A percentile compares a stretch with the other conserved stretches of the same genome.
Conservation (phyloP, 75 land plant species). For the Adiantum capillusveneris region DNA sequence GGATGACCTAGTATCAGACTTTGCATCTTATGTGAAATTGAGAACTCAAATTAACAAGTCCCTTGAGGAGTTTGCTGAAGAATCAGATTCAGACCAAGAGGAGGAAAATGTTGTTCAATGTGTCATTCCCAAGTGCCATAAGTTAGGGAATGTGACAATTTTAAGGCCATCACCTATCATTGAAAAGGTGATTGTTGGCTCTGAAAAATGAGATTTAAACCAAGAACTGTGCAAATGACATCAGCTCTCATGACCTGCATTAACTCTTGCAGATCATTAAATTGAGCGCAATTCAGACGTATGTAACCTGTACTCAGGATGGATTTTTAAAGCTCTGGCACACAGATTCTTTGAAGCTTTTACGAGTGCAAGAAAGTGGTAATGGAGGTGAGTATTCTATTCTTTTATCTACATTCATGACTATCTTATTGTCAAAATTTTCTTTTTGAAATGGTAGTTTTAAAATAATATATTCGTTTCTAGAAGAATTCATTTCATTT, state of each 20-base stretch:
- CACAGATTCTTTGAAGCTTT: constrained; percentile 26
- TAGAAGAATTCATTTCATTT: too few relatives aligned
- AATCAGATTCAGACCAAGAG: constrained; percentile 27
- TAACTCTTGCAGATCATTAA: constrained; percentile 19
- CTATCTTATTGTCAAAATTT: too few relatives aligned
- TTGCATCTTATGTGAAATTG: constrained; percentile 25
- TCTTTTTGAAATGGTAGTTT: too few relatives aligned
- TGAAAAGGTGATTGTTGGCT: constrained; percentile 17
- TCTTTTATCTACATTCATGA: too few relatives aligned
- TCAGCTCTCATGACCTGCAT: background rate
- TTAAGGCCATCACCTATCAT: constrained; percentile 21
- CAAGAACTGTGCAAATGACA: background rate
- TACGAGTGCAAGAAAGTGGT: constrained; percentile 22
- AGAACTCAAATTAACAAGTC: constrained; percentile 16
- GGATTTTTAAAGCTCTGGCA: constrained; percentile 32
- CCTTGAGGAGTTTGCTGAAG: constrained; percentile 14
- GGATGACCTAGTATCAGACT: constrained; percentile 21
- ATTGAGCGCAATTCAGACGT: constrained; percentile 17
- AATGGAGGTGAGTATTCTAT: constrained; percentile 29
- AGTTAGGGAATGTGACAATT: constrained; percentile 4
- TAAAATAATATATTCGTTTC: too few relatives aligned
- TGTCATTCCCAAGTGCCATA: background rate
- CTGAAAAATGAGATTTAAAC: too few relatives aligned
- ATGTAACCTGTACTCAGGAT: constrained; percentile 29
- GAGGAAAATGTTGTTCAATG: constrained; percentile 20